Evolutionary conservation across 805 yeast species (phyloP).

Genomic region (Myxozyma monticola): DNA sequence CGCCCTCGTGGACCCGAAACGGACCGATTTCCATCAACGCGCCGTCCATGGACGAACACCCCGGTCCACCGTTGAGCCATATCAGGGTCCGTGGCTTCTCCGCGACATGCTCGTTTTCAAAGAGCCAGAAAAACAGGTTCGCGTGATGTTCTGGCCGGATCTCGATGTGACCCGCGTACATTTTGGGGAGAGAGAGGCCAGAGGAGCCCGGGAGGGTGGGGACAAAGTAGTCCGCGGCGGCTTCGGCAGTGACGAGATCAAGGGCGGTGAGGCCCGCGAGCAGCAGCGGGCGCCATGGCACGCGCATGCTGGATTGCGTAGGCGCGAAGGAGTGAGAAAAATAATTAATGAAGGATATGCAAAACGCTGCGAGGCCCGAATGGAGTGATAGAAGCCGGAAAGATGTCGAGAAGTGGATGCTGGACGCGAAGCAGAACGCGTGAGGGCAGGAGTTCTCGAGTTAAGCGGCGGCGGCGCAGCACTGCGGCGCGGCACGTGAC

Average conservation of each 20-base stretch:
- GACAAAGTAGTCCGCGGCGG: conserved; percentile 39
- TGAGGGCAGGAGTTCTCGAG: too few species aligned
- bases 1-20: conserved; percentile 55
- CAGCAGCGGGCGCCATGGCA: too few species aligned
- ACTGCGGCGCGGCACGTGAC: too few species aligned
- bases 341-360: too few species aligned
- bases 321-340: too few species aligned
- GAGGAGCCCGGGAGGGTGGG: conserved; percentile 38
- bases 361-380: too few species aligned
- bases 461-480: too few species aligned
- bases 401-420: too few species aligned
- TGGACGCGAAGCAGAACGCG: too few species aligned
- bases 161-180: conserved; percentile 58
- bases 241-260: too few species aligned
- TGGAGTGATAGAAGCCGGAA: too few species aligned
- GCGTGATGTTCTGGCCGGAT: conserved; percentile 54
- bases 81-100: conserved; percentile 46
- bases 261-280: conserved; percentile 2
- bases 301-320: too few species aligned
- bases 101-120: conserved; percentile 40
- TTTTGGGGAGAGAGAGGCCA: conserved; percentile 40
- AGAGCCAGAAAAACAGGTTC: conserved; percentile 77
- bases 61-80: conserved; percentile 99
- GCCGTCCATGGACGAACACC: conserved; percentile 98
- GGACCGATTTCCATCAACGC: conserved; percentile 93